Base-by-base conservation (phyloP, 352 stramenopile species). In the Phytophthora boehmeriae region DNA sequence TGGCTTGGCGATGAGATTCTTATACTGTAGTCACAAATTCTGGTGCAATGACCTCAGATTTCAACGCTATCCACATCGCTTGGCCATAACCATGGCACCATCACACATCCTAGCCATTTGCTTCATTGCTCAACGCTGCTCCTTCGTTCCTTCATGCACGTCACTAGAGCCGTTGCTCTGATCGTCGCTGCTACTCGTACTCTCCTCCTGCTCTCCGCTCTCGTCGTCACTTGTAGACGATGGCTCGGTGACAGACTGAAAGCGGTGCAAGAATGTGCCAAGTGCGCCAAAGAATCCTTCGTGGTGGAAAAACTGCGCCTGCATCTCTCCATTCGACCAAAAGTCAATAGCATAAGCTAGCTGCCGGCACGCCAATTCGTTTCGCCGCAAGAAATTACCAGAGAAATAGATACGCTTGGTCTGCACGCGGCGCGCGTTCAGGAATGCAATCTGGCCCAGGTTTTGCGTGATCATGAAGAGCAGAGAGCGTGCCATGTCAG, bases 381-480 rank as follows among this genome's bases (percentile, higher is more conserved):
- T 99, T 47, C 98, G 86, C 39, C 97, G 90, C 53, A 99, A 67
- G 54, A 99, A 99, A 63, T 98, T 99, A 49, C 94, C 94, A 9
- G 89, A 94, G 72, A 98, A 98, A 66, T 97, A 96, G 66, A 99
- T 99, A 19, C 93, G 84, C 27, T 78, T 76, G 19, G 93, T 98
- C 35, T 93, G 80, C 70, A 94, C 87, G 17, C 97, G 81, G 64
- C 94, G 83, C 13, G 97, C 97, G 75, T 98, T 98, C 20, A 99
- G 74, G 73, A 98, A 98, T 17, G 97, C 96, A 5, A 99, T 59
- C 54, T 92, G 83, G 16, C 95, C 96, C 62, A 99, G 94, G 75
- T 99, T 99, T 59, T 98, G 98, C 20, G 97, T 99, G 44, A 99
- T 97, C 97, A 99, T 99, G 30, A 99, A 92, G 20, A 99, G 80